Percentiles rank a stretch among this genome's conserved stretches.
Evolutionary conservation across 192 early-diverging fungal species (phyloP).

Genomic region (Coemansia furcata): DNA sequence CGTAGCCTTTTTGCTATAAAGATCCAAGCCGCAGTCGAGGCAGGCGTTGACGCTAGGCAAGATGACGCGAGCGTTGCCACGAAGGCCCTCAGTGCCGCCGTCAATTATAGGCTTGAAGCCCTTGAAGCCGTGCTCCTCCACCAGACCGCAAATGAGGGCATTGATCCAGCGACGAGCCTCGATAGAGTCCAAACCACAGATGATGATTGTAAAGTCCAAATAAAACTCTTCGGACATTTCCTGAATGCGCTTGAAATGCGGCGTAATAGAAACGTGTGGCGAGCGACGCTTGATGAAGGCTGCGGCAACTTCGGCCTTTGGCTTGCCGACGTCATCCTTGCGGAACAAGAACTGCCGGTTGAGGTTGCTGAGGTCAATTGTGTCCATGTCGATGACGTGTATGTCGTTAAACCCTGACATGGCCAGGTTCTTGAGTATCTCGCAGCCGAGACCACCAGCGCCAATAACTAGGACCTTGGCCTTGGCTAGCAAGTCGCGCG

Average conservation of each 20-base stretch:
- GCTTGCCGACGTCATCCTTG: slow-evolving; percentile 68
- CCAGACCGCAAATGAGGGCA: slow-evolving; percentile 77
- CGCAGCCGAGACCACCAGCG: slow-evolving; percentile 81
- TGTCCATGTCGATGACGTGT: slow-evolving; percentile 89
- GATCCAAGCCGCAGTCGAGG: slow-evolving; percentile 93
- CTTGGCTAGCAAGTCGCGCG: slow-evolving; percentile 46
- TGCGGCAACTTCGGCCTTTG: slow-evolving; percentile 77
- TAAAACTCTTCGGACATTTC: slow-evolving; percentile 97
- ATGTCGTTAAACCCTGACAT: slow-evolving; percentile 77
- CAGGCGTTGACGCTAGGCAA: slow-evolving; percentile 82
- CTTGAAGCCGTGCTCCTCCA: slow-evolving; percentile 68
- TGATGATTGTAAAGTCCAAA: slow-evolving; percentile 77
- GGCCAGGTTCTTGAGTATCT: slow-evolving; percentile 80
- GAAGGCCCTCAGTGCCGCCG: slow-evolving; percentile 96
- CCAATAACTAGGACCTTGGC: slow-evolving; percentile 80
- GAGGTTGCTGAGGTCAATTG: slow-evolving; percentile 80
- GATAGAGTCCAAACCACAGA: slow-evolving; percentile 93
- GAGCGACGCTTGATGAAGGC: slow-evolving; percentile 72
- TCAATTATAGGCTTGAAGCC: slow-evolving; percentile 88
- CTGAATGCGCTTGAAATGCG: slow-evolving; percentile 89
- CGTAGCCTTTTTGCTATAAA: slow-evolving; percentile 84
- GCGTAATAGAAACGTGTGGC: slow-evolving; percentile 65
- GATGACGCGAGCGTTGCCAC: slow-evolving; percentile 92
- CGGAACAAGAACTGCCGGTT: slow-evolving; percentile 85
- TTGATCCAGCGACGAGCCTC: slow-evolving; percentile 98